Conservation (phyloP, 2,329 filamentous ascomycete genomes). For the Trichoderma koningiopsis region DNA sequence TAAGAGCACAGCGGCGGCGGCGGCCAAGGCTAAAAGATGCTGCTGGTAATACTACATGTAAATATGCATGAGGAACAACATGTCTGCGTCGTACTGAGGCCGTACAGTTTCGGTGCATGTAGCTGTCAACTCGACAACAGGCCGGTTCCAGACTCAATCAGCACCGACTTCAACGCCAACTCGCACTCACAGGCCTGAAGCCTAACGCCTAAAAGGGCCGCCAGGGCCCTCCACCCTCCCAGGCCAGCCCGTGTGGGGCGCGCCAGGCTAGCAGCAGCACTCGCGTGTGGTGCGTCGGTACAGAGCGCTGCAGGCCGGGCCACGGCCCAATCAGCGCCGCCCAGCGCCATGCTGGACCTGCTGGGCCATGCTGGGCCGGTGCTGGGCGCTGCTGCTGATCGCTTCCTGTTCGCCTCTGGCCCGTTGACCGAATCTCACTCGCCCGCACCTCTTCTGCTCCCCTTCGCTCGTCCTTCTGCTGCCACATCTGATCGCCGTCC, state of each 20-base stretch:
- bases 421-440: conserved; percentile 20
- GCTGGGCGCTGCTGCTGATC: conserved; percentile 13
- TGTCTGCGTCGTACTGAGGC: not conserved
- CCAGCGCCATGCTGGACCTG: conserved; percentile 22
- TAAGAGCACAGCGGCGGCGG: not conserved
- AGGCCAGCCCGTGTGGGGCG: not conserved
- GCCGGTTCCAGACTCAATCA: not conserved
- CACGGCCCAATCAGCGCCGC: conserved; percentile 16
- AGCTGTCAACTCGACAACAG: not conserved
- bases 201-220: not conserved
- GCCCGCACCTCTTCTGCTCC: conserved; percentile 2
- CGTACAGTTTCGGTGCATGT: not conserved
- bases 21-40: not conserved
- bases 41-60: not conserved
- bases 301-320: not conserved
- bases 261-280: not conserved
- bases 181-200: not conserved
- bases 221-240: conserved; percentile 4
- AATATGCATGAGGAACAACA: not conserved
- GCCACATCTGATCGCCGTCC: conserved; percentile 9
- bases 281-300: conserved; percentile 4
- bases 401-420: conserved; percentile 23
- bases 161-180: not conserved
- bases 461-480: not conserved
- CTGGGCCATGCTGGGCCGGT: conserved; percentile 1